Conservation (phyloP, 768 basidiomycete species). For the Multifurca ochricompacta region DNA sequence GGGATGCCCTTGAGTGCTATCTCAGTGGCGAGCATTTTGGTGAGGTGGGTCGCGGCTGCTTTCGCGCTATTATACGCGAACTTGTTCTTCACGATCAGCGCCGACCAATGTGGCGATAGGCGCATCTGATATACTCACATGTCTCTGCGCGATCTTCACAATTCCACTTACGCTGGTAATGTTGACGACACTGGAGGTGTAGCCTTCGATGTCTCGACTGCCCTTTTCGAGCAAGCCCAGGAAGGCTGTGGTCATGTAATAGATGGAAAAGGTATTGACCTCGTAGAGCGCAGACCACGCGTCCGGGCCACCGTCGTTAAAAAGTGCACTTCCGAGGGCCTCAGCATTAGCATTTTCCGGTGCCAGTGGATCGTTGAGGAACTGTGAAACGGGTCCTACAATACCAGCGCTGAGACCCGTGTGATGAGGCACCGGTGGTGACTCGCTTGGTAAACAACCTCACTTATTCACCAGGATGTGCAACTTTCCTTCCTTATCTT, state of each 20-base stretch:
- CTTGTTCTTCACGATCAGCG: conserved; percentile 31
- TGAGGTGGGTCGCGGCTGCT: conserved; percentile 70
- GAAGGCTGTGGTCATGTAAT: conserved; percentile 71
- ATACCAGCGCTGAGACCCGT: conserved; percentile 63
- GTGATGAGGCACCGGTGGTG: background rate
- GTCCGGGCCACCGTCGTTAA: conserved; percentile 56
- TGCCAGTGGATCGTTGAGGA: conserved; percentile 47
- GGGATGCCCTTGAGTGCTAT: conserved; percentile 59
- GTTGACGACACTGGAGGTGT: conserved; percentile 64
- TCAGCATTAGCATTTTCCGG: conserved; percentile 58
- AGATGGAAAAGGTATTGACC: conserved; percentile 70
- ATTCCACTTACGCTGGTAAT: conserved; percentile 72
- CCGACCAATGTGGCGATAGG: background rate
- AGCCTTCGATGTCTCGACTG: conserved; percentile 47
- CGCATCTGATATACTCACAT: conserved; percentile 41
- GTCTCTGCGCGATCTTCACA: conserved; percentile 63
- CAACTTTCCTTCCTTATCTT: conserved; percentile 56
- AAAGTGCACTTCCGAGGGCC: conserved; percentile 59
- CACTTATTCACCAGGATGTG: conserved; percentile 83
- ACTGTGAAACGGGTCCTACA: conserved; percentile 51
- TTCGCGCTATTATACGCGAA: conserved; percentile 80
- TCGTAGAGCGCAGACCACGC: conserved; percentile 55
- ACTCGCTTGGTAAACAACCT: conserved; percentile 20
- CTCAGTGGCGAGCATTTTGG: conserved; percentile 69
- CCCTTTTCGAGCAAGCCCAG: conserved; percentile 69